phyloP scores from a whole-genome alignment of 306 rosid species.

The Castanospermum australe region DNA sequence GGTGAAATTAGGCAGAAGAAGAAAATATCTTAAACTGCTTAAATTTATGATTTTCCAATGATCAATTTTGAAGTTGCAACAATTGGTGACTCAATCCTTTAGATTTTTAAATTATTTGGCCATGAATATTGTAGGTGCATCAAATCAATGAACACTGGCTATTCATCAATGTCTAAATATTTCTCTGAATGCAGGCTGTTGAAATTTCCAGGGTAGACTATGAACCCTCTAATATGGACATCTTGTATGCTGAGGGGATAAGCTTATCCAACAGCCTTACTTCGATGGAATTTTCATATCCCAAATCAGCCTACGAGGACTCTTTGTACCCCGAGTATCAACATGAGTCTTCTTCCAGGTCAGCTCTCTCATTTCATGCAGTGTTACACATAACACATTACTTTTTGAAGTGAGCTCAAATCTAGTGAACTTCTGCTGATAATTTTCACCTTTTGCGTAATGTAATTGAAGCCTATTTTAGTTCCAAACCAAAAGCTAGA shows the following conservation, averaged over 20 bases:
- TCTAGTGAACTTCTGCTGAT: not conserved
- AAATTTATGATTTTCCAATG: not conserved
- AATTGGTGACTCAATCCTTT: not conserved
- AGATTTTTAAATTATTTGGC: not conserved
- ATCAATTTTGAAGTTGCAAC: not conserved
- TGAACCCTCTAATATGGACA: conserved; percentile 71
- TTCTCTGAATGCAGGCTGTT: conserved; percentile 55
- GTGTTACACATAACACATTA: not conserved
- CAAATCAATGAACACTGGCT: not conserved
- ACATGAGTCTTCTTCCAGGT: conserved; percentile 60
- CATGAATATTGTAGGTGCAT: conserved; percentile 18
- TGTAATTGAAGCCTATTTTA: not conserved
- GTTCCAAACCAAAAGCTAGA: not conserved
- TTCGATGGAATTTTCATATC: conserved; percentile 65
- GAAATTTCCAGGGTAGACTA: conserved; percentile 74
- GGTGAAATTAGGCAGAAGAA: not conserved
- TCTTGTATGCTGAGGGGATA: conserved; percentile 85
- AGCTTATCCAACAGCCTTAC: conserved; percentile 54
- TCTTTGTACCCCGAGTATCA: conserved; percentile 35
- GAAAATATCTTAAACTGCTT: not conserved
- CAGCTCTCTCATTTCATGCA: conserved; percentile 13
- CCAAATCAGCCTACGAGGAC: conserved; percentile 38
- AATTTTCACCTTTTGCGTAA: not conserved
- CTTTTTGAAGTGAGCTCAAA: not conserved
- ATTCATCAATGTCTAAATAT: not conserved